Conservation (phyloP, 129 eudicot genomes). For the Sambucus nigra region DNA sequence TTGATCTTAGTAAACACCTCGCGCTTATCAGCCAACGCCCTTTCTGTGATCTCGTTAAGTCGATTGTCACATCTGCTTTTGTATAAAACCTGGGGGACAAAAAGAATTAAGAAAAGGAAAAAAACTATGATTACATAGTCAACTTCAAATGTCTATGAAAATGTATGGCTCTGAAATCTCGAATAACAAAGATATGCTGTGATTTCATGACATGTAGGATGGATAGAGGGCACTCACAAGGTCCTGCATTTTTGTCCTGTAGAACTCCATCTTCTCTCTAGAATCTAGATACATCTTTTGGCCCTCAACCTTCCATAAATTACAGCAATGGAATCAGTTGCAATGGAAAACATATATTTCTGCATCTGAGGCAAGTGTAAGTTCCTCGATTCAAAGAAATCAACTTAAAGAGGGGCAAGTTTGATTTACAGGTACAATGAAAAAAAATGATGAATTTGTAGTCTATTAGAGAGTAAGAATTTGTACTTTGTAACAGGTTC, state of each 20-base stretch:
- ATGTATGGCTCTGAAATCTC: neutral
- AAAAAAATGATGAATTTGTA: neutral
- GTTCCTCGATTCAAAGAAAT: neutral
- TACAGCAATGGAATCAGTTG: conserved; percentile 10
- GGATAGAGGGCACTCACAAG: conserved; percentile 54
- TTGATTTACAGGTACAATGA: neutral
- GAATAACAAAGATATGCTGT: neutral
- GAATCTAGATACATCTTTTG: conserved; percentile 72
- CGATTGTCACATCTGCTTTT: conserved; percentile 98
- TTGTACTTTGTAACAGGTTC: too few species aligned
- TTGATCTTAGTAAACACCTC: conserved; percentile 47
- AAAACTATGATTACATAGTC: neutral
- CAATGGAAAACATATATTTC: neutral
- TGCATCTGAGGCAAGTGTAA: neutral
- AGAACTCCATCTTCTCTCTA: conserved; percentile 73
- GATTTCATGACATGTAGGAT: neutral
- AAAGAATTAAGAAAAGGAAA: neutral
- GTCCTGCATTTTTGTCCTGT: conserved; percentile 88
- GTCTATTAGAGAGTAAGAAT: too few species aligned
- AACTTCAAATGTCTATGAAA: neutral
- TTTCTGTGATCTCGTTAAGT: conserved; percentile 92
- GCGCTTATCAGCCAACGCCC: conserved; percentile 82
- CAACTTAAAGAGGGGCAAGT: neutral
- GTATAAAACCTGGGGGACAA: conserved; percentile 58
- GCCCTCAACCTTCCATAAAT: conserved; percentile 42